Conservation (phyloP, 208 protist species). For the Perkinsela sp. region DNA sequence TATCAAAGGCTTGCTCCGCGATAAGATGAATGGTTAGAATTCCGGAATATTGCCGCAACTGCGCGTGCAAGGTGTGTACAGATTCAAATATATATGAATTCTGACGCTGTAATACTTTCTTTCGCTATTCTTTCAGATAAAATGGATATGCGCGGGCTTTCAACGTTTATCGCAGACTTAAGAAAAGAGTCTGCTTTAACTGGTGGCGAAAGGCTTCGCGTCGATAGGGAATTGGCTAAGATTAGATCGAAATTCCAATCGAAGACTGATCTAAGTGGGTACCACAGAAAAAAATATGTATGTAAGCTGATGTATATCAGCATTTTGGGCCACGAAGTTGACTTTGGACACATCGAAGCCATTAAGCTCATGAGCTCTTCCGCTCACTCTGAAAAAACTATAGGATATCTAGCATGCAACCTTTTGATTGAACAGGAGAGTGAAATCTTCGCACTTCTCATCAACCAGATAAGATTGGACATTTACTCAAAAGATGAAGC, state of each 20-base stretch:
- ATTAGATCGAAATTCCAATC: conserved; percentile 88
- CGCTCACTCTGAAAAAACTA: conserved; percentile 84
- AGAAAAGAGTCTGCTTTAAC: conserved; percentile 57
- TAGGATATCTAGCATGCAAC: conserved; percentile 81
- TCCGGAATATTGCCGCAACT: too few species aligned
- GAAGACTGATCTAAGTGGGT: conserved; percentile 38
- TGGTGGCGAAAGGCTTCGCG: conserved; percentile 72
- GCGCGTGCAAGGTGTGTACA: too few species aligned
- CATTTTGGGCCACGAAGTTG: conserved; percentile 94
- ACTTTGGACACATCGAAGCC: conserved; percentile 97
- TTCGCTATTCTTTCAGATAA: too few species aligned
- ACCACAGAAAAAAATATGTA: conserved; percentile 97
- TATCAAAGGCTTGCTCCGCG: background rate
- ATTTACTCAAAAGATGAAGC: conserved; percentile 65
- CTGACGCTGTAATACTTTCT: too few species aligned
- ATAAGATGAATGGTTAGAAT: background rate
- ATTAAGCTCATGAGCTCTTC: conserved; percentile 78
- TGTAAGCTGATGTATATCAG: conserved; percentile 99
- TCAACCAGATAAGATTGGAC: conserved; percentile 83
- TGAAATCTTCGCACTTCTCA: conserved; percentile 86
- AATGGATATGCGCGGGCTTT: conserved; percentile 84
- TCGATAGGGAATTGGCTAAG: conserved; percentile 94
- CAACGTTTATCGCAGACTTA: conserved; percentile 80
- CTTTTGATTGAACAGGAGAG: conserved; percentile 87
- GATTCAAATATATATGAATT: too few species aligned